Conservation (phyloP, 495 filamentous ascomycete species). For the Penicillium atrosanguineum region DNA sequence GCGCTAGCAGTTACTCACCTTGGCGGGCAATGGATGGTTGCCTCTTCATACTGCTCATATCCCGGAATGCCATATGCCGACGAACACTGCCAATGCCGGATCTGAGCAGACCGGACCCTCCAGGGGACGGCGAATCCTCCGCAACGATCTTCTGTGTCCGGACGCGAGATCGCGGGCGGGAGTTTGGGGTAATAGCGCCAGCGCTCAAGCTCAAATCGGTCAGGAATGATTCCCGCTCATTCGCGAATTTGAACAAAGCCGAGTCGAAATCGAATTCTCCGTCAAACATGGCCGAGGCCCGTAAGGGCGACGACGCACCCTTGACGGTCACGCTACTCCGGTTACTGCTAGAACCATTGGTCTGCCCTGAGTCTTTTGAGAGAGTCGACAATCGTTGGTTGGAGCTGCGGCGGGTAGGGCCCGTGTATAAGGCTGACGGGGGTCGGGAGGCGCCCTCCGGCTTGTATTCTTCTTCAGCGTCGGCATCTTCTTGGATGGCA, state of each 20-base stretch:
- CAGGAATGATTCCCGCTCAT: slow-evolving; percentile 88
- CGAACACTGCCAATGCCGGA: slow-evolving; percentile 73
- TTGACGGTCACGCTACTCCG: slow-evolving; percentile 85
- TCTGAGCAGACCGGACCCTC: slow-evolving; percentile 41
- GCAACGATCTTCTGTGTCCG: slow-evolving; percentile 77
- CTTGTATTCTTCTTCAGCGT: slow-evolving; percentile 53
- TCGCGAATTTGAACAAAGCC: slow-evolving; percentile 89
- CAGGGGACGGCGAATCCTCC: slow-evolving; percentile 57
- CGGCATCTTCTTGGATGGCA: slow-evolving; percentile 80
- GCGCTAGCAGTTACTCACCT: slow-evolving; percentile 52
- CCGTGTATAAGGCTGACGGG: slow-evolving; percentile 44
- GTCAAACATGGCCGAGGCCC: slow-evolving; percentile 32
- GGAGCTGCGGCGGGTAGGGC: slow-evolving; percentile 57
- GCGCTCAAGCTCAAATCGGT: slow-evolving; percentile 89
- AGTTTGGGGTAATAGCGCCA: slow-evolving; percentile 70
- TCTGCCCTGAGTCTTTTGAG: slow-evolving; percentile 53
- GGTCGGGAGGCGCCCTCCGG: slow-evolving; percentile 45
- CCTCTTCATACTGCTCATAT: slow-evolving; percentile 93
- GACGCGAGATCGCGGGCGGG: slow-evolving; percentile 68
- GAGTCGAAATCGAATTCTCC: slow-evolving; percentile 87
- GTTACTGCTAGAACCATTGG: slow-evolving; percentile 72
- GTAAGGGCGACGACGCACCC: slow-evolving; percentile 45
- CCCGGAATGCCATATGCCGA: slow-evolving; percentile 81
- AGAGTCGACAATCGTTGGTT: slow-evolving; percentile 65
- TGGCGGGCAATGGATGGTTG: slow-evolving; percentile 76